These are phyloP conservation scores for Neonectria sp. DNA, from an alignment of 2,329 filamentous ascomycete species.

Conservation along the genomic window DNA sequence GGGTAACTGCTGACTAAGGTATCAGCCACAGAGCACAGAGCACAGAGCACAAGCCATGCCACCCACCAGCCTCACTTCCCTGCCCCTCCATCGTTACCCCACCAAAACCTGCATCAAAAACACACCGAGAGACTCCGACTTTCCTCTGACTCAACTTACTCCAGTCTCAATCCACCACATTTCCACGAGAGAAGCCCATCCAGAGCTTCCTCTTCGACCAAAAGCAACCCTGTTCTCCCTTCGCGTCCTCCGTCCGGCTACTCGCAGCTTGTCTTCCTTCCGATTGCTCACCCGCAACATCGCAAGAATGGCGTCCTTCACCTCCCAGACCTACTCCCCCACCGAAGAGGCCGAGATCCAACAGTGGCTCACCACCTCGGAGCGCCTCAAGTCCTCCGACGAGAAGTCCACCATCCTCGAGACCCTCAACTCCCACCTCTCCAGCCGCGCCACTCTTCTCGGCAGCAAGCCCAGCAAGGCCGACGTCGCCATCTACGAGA, in stretches of 20 bases:
- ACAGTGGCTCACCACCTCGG: conserved; percentile 87
- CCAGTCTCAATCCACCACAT: conserved; percentile 16
- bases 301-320: conserved; percentile 76
- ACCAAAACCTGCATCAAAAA: conserved; percentile 35
- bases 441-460: conserved; percentile 89
- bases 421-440: conserved; percentile 88
- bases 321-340: conserved; percentile 78
- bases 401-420: conserved; percentile 80
- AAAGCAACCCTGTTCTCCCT: conserved; percentile 60
- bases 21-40: no score
- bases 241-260: conserved; percentile 52
- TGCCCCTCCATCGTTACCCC: conserved; percentile 45
- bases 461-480: conserved; percentile 91
- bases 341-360: conserved; percentile 89
- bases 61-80: conserved; percentile 14
- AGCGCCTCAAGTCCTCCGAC: conserved; percentile 72
- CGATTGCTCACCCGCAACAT: conserved; percentile 45
- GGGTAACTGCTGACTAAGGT: conserved; percentile 1
- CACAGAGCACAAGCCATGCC: conserved; percentile 24
- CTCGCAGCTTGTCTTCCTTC: conserved; percentile 56
- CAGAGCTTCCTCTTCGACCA: conserved; percentile 43
- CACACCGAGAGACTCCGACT: conserved; percentile 38
- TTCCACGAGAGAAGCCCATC: conserved; percentile 41
- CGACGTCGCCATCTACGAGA: conserved; percentile 86
- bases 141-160: neutral